Evolutionary conservation across 495 filamentous ascomycete genomes (phyloP).

Genomic region (Niebla homalea): DNA sequence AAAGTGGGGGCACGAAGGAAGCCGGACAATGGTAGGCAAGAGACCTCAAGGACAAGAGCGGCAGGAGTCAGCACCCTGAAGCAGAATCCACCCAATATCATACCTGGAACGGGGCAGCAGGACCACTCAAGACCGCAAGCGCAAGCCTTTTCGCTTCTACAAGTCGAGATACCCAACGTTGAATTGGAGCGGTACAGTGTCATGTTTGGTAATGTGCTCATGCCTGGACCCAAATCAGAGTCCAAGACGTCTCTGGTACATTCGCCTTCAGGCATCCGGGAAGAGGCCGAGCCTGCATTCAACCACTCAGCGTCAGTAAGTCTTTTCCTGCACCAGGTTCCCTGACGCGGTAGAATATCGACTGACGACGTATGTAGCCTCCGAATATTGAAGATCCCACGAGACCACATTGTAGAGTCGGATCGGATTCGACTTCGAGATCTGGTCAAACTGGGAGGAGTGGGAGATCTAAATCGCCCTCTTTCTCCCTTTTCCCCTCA

Average conservation of each 20-base stretch:
- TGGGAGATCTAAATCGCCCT: slow-evolving; percentile 45
- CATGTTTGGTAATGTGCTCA: slow-evolving; percentile 76
- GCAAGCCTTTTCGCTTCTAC: slow-evolving; percentile 27
- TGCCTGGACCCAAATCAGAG: slow-evolving; percentile 15
- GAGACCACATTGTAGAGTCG: slow-evolving; percentile 31
- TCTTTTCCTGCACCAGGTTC: too few species aligned
- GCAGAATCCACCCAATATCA: not conserved
- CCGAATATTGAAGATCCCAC: slow-evolving; percentile 6
- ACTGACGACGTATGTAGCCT: not conserved
- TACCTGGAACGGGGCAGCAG: not conserved
- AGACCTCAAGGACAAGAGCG: not conserved
- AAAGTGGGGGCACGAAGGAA: not conserved
- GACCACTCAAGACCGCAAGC: slow-evolving; percentile 1
- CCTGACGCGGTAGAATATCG: too few species aligned
- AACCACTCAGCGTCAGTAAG: slow-evolving; percentile 20
- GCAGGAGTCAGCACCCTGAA: too few species aligned
- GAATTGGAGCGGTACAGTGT: slow-evolving; percentile 84
- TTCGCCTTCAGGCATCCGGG: slow-evolving; percentile 38
- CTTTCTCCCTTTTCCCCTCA: slow-evolving; percentile 51
- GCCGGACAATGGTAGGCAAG: not conserved
- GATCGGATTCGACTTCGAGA: slow-evolving; percentile 42
- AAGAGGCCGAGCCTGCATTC: slow-evolving; percentile 44
- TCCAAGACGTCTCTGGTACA: not conserved
- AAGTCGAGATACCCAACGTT: slow-evolving; percentile 69
- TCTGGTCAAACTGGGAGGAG: too few species aligned